Base-by-base conservation (phyloP, 1,139 yeast genomes). In the Magnusiomyces magnusii region DNA sequence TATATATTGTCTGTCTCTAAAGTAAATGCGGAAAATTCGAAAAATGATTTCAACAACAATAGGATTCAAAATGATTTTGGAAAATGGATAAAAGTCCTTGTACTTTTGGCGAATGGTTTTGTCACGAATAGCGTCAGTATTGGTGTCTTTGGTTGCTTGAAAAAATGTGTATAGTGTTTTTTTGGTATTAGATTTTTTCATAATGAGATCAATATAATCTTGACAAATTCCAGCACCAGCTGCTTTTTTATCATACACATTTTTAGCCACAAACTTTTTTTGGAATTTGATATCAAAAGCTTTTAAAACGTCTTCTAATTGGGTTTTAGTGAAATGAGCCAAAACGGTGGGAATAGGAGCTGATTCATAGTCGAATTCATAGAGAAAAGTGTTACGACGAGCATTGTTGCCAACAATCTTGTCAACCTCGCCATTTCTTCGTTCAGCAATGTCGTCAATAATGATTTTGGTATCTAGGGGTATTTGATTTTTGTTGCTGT, bases 331-430 rank as follows among this genome's bases (percentile, higher is more conserved):
- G 36, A 31, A 50, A n/a, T 44, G 27, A 3, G 10, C 25, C 24
- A 44, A 23, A 3, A 23, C 27, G 7, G 49, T 44, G 3, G 5
- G 5, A 9, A 44, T 21, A 10, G 49, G 27, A 3, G 27, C 49
- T 5, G 27, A 5, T 3, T 39, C 28, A 21, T 44, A 50, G 34
- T 56, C 53, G 34, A 53, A 56, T 21, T 39, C 42, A 9, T 55
- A 47, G 28, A 56, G 31, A 39, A 53, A 58, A 17, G 57, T 41
- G 10, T 56, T 53, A 39, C 31, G 23, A 25, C 36, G 27, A 10
- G 13, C 39, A 21, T 54, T 44, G 17, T 47, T 25, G 2, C 51
- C n/a, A 31, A 42, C 31, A 24, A 54, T 24, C n/a, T 19, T 27
- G 5, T 44, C 27, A 7, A 44, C 27, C 15, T 23, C 7, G 5